Conservation (phyloP, 257 asterid species). For the Misopates orontium region DNA sequence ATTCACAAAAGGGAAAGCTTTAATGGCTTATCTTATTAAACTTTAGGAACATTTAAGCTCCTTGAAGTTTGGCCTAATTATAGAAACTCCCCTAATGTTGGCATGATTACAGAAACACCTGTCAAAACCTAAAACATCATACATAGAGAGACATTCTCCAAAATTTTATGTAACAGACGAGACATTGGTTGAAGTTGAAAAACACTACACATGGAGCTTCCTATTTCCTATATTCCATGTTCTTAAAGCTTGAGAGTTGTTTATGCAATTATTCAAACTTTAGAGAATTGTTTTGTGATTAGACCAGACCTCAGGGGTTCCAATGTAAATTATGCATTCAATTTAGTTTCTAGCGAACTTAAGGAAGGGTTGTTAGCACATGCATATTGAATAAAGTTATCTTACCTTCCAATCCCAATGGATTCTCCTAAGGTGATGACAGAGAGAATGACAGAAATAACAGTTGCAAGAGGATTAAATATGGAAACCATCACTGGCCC, state of each 20-base stretch:
- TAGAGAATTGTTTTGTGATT: neutral
- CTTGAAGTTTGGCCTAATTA: neutral
- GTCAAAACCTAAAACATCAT: too few species aligned
- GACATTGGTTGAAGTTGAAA: too few species aligned
- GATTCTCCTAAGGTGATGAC: constrained; percentile 49
- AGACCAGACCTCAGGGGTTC: neutral
- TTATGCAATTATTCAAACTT: too few species aligned
- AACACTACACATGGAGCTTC: too few species aligned
- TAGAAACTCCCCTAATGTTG: neutral
- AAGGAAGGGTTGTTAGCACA: too few species aligned
- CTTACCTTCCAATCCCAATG: constrained; percentile 70
- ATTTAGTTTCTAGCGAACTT: too few species aligned
- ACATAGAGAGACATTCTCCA: too few species aligned
- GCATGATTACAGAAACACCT: neutral
- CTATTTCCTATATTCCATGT: too few species aligned
- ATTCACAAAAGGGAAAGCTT: neutral
- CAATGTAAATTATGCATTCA: too few species aligned
- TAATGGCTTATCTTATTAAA: neutral
- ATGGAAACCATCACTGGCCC: constrained; percentile 91
- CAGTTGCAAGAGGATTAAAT: constrained; percentile 81
- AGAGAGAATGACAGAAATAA: constrained; percentile 66
- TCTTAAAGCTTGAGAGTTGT: neutral
- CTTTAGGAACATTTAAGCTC: neutral
- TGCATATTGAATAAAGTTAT: too few species aligned
- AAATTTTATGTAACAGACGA: too few species aligned